Base-by-base conservation (phyloP, 1,284 basidiomycete genomes). In the Fomitopsis betulina region DNA sequence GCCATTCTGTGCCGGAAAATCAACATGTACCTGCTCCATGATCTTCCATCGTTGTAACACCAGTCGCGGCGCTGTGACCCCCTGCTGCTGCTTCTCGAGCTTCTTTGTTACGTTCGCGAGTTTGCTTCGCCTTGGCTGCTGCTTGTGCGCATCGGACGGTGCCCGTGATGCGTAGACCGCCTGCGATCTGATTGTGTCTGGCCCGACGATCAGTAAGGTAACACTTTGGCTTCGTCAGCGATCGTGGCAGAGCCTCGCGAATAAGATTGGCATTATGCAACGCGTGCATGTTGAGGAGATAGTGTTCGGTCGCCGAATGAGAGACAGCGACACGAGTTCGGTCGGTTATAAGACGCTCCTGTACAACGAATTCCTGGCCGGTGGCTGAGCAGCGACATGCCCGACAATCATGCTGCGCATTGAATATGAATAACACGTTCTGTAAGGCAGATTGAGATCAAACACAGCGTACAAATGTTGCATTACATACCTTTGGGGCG, bases 391-490 rank as follows among this genome's bases (percentile, higher is more conserved):
- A n/a, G n/a, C n/a, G 32, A 40, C 25, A 17, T 2, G 63, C 52
- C 71, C 63, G 39, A 73, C 59, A 1, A 59, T 33, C 32, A 77
- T 76, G 37, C 69, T 68, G 1, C 65, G 66, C 45, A 3, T 66
- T 69, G 57, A 65, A 71, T 17, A 59, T 25, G 49, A 75, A 69
- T 0, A 76, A 64, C 5, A 75, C 58, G 60, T 75, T 72, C 21
- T 67, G 65, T 7, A 21, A 5, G 38, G 9, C 13, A 42, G 8
- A 19, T 2, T 57, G 43, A 23, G 63, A 6, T n/a, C n/a, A n/a
- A n/a, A n/a, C n/a, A 65, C 23, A 0, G 75, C 50, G 53, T 25
- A 27, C 3, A 12, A 42, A 13, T 8, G 37, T 15, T 38, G 1
- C 4, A 40, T 33, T 12, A 33, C 32, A 33, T 13, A 25, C 5